Percentiles rank a stretch among this genome's conserved stretches.
These are phyloP conservation scores for Amanita inopinata DNA, from an alignment of 768 basidiomycete genomes.

Conservation along the genomic window DNA sequence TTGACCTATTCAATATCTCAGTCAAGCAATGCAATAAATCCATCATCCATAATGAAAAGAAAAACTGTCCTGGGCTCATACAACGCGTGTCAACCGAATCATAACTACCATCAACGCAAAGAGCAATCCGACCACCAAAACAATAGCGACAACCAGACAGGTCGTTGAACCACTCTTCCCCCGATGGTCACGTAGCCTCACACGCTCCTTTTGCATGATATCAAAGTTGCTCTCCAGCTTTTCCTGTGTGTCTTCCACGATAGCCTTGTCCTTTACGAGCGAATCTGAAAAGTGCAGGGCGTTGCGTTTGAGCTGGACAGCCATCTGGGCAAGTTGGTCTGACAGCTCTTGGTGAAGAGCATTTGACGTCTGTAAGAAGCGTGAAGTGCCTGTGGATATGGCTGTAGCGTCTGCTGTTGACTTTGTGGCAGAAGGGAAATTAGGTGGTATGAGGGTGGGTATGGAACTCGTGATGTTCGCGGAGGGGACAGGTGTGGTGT, in stretches of 20 bases:
- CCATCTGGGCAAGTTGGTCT: constrained; percentile 74
- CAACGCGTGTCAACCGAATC: constrained; percentile 39
- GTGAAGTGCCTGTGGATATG: constrained; percentile 20
- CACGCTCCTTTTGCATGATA: constrained; percentile 56
- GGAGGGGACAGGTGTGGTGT: constrained; percentile 16
- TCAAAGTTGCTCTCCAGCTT: constrained; percentile 70
- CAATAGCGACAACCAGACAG: constrained; percentile 54
- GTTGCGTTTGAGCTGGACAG: constrained; percentile 77
- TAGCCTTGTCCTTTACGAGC: constrained; percentile 63
- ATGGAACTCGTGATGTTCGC: constrained; percentile 13
- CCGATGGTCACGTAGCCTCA: constrained; percentile 49
- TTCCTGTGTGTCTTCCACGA: constrained; percentile 56
- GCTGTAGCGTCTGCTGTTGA: constrained; percentile 11
- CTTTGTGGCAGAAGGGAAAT: constrained; percentile 19
- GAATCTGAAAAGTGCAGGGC: constrained; percentile 67
- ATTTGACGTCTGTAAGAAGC: constrained; percentile 37
- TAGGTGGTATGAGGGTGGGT: constrained; percentile 23
- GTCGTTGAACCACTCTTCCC: constrained; percentile 64
- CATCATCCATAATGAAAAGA: no score
- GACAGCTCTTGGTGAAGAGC: constrained; percentile 68
- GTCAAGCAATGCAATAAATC: no score
- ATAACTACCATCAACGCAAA: constrained; percentile 67
- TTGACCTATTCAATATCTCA: no score
- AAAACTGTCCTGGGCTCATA: no score
- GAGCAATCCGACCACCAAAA: constrained; percentile 56